Evolutionary conservation across 2,329 filamentous ascomycete species (phyloP).

Genomic region (Aspergillus sp.): DNA sequence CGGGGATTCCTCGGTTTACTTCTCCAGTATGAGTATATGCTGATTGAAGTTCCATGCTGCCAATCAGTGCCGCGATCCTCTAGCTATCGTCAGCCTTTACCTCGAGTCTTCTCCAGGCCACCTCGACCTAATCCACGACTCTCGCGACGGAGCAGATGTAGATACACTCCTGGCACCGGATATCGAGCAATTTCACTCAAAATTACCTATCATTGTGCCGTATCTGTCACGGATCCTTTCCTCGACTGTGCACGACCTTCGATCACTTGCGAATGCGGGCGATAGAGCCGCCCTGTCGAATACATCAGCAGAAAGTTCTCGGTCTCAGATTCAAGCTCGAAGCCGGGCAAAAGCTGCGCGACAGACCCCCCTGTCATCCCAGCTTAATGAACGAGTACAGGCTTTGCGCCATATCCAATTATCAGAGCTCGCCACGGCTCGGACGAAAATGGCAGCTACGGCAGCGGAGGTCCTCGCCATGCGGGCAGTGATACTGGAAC

Average conservation of each 20-base stretch:
- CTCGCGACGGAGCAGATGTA: slow-evolving; percentile 20
- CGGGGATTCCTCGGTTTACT: not conserved
- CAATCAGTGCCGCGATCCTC: slow-evolving; percentile 34
- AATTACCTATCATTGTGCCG: slow-evolving; percentile 24
- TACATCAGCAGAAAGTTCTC: slow-evolving; percentile 12
- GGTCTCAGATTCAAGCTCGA: slow-evolving; percentile 15
- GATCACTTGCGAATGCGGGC: slow-evolving; percentile 24
- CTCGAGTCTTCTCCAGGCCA: slow-evolving; percentile 29
- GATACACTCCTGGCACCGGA: slow-evolving; percentile 35
- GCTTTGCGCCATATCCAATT: slow-evolving; percentile 31
- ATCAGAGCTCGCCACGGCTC: slow-evolving; percentile 32
- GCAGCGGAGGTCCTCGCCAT: slow-evolving; percentile 34
- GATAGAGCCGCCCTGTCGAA: slow-evolving; percentile 8
- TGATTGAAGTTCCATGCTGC: not conserved
- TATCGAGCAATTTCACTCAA: slow-evolving; percentile 35
- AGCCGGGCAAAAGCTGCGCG: slow-evolving; percentile 8
- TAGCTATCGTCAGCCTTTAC: slow-evolving; percentile 39
- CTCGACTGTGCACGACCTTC: slow-evolving; percentile 26
- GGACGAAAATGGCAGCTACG: slow-evolving; percentile 34
- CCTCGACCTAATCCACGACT: slow-evolving; percentile 22
- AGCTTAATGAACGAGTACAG: slow-evolving; percentile 28
- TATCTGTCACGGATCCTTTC: slow-evolving; percentile 29
- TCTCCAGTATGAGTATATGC: not conserved
- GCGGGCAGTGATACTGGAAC: slow-evolving; percentile 36
- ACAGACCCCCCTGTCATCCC: slow-evolving; percentile 24